Evolutionary conservation across 2,329 filamentous ascomycete species (phyloP), one percentile per base, ranked within the genome.

Genomic region (Diaporthe helianthi): DNA sequence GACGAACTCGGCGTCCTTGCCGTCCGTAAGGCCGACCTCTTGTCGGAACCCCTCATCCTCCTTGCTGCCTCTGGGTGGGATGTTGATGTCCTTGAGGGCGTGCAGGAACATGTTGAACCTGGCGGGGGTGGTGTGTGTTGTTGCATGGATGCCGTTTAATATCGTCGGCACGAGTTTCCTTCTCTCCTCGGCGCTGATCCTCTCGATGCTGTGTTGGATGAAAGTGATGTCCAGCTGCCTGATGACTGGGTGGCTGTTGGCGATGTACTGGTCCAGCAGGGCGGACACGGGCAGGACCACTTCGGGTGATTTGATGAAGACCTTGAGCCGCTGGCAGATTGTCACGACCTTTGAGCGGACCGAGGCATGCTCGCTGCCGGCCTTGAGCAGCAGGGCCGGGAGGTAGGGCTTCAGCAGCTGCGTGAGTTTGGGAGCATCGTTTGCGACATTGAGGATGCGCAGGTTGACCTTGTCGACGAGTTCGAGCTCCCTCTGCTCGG

Each of bases 191-290:
- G 82, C 78, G 38, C 83, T 79, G 26, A 87, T 77, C 3, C 86
- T 83, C 51, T 82, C 79, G 33, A 88, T 76, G 51, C 95, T 96
- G 77, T 97, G 93, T 76, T 97, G 93, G 46, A 98, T 92, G 77
- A 97, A 97, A 22, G 92, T 85, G 49, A 98, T 83, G 79, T 98
- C 94, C 74, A 98, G 92, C 77, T 97, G 93, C 72, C 93, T 91
- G 73, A 99, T 89, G 46, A 98, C 84, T 1, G 90, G 83, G 15
- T 90, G 91, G 47, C 89, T 84, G 46, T 88, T 89, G 26, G 92
- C 88, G 79, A 97, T 97, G 84, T 97, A 98, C 78, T 98, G 96
- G 74, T 94, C 91, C 67, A 98, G 80, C 22, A 99, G 85, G 19
- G 90, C 89, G n/a, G 89, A 87, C 15, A 98, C 94, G 0, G 96